phyloP scores from a whole-genome alignment of 176 grass and related monocot genomes.

The Eleusine coracana region DNA sequence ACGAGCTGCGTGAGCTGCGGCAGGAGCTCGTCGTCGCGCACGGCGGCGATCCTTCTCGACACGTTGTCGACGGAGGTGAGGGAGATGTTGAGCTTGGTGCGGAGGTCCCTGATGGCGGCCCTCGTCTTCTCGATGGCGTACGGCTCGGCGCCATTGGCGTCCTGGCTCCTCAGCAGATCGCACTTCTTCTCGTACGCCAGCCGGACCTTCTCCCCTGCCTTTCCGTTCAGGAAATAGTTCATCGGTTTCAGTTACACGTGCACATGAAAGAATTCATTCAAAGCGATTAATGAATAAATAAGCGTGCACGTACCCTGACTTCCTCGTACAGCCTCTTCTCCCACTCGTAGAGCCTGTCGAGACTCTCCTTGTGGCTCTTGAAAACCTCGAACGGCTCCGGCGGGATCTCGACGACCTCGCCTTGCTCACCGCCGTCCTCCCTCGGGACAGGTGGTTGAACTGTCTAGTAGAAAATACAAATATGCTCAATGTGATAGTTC shows the following conservation, averaged over 20 bases:
- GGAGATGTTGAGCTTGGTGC: conserved; percentile 72
- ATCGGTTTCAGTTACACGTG: not conserved
- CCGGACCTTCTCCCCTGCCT: conserved; percentile 72
- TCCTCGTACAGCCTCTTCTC: conserved; percentile 93
- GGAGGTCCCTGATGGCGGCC: conserved; percentile 72
- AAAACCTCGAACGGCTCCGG: conserved; percentile 74
- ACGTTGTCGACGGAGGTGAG: conserved; percentile 66
- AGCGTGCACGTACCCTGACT: conserved; percentile 60
- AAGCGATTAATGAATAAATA: not conserved
- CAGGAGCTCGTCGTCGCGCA: conserved; percentile 78
- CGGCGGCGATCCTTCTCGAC: conserved; percentile 60
- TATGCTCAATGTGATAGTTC: conserved; percentile 22
- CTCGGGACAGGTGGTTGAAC: conserved; percentile 39
- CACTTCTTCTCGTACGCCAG: conserved; percentile 84
- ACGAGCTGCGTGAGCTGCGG: conserved; percentile 71
- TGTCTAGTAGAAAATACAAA: conserved; percentile 36
- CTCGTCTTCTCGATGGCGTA: conserved; percentile 72
- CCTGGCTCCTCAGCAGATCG: conserved; percentile 69
- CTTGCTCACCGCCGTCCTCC: conserved; percentile 35
- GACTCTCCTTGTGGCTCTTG: conserved; percentile 81
- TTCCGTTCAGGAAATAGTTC: not conserved
- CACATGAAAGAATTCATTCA: not conserved
- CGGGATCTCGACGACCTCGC: conserved; percentile 38
- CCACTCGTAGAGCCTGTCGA: conserved; percentile 82
- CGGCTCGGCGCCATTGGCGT: conserved; percentile 75